Conservation (phyloP, 1,284 basidiomycete species). For the Pisolithus thermaeus region DNA sequence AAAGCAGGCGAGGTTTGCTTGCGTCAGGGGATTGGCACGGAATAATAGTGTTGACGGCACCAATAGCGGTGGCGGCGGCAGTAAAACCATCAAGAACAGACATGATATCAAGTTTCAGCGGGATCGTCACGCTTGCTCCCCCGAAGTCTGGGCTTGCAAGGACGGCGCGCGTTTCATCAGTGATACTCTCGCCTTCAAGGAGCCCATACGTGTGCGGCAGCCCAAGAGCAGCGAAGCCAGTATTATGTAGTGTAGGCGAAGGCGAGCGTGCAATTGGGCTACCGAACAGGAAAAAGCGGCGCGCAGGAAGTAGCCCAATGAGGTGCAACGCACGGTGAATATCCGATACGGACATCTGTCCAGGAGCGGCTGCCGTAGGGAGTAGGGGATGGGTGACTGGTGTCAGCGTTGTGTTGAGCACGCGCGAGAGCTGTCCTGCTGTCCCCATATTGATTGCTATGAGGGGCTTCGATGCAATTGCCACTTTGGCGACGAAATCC, state of each 20-base stretch:
- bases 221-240: slow-evolving; percentile 76
- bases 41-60: slow-evolving; percentile 90
- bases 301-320: slow-evolving; percentile 70
- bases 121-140: slow-evolving; percentile 94
- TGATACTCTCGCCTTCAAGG: slow-evolving; percentile 70
- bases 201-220: slow-evolving; percentile 78
- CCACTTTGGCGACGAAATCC: slow-evolving; percentile 54
- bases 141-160: slow-evolving; percentile 77
- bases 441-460: slow-evolving; percentile 94
- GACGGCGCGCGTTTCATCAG: slow-evolving; percentile 58
- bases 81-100: slow-evolving; percentile 73
- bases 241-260: slow-evolving; percentile 92
- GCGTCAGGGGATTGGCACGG: slow-evolving; percentile 29
- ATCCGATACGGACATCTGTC: slow-evolving; percentile 85
- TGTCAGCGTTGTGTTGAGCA: slow-evolving; percentile 82
- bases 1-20: slow-evolving; percentile 40
- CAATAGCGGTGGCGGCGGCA: slow-evolving; percentile 75
- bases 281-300: slow-evolving; percentile 84
- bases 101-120: slow-evolving; percentile 86
- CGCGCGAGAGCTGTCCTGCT: slow-evolving; percentile 84
- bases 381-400: slow-evolving; percentile 88
- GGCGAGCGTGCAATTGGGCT: slow-evolving; percentile 86
- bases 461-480: slow-evolving; percentile 63
- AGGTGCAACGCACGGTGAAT: slow-evolving; percentile 81
- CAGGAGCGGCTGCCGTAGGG: slow-evolving; percentile 83